These are phyloP conservation scores for Epithele typhae DNA, from an alignment of 768 basidiomycete species.

Conservation along the genomic window DNA sequence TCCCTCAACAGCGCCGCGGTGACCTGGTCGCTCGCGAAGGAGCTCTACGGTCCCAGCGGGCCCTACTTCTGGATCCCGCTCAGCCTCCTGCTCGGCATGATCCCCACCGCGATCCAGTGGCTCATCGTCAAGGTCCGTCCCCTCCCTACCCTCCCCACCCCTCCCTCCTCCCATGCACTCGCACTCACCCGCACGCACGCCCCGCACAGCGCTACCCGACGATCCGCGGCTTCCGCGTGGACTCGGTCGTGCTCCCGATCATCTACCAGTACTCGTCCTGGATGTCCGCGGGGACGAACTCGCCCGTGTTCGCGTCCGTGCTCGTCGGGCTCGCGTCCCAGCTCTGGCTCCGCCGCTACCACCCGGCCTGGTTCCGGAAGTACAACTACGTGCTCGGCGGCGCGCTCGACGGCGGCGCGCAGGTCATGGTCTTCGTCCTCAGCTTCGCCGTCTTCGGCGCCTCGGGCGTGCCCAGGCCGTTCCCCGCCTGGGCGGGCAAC, in stretches of 20 bases:
- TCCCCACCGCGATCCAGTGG: constrained; percentile 50
- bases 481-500: constrained; percentile 57
- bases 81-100: constrained; percentile 49
- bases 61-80: constrained; percentile 56
- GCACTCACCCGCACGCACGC: not conserved
- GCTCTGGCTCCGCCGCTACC: constrained; percentile 48
- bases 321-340: constrained; percentile 41
- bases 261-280: constrained; percentile 42
- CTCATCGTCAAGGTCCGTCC: constrained; percentile 42
- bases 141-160: not conserved
- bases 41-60: constrained; percentile 49
- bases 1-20: constrained; percentile 53
- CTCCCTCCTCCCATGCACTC: not conserved
- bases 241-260: constrained; percentile 49
- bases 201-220: constrained; percentile 44
- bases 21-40: constrained; percentile 60
- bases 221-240: constrained; percentile 48
- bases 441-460: constrained; percentile 66
- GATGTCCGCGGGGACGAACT: constrained; percentile 54
- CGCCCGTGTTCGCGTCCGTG: constrained; percentile 40
- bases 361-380: constrained; percentile 63
- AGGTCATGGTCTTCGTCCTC: constrained; percentile 60
- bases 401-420: constrained; percentile 61
- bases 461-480: constrained; percentile 42
- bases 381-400: constrained; percentile 66